Base-by-base conservation (phyloP, 1,284 basidiomycete species). In the Filobasidium uniguttulatum region DNA sequence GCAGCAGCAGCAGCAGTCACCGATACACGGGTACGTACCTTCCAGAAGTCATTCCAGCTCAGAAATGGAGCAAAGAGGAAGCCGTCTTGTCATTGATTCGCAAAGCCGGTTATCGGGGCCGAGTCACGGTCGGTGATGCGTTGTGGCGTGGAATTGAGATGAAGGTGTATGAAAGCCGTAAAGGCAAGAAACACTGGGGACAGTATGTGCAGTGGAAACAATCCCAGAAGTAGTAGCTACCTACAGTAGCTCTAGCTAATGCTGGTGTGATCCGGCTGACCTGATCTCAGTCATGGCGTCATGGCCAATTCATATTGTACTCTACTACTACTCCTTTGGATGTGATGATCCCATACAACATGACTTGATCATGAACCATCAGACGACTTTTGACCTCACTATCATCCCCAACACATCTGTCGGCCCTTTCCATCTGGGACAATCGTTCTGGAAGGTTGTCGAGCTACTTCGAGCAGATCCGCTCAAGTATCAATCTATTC, bases 1-100 rank as follows among this genome's bases (percentile, higher is more conserved):
- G n/a, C n/a, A n/a, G n/a, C n/a, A n/a, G n/a, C n/a, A n/a, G n/a
- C n/a, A n/a, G n/a, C n/a, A 44, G 51, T 25, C 58, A 77, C 50
- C 73, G 74, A 3, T 80, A 94, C 57, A 80, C 80, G 3, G 91
- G 91, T 2, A 93, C 87, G 1, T 98, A 94, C 67, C 76, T 98
- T n/a, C 93, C 93, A 3, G 83, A 97, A 54, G 83, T 98, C 47
- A 82, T 85, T 35, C 77, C 81, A 0, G 88, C 88, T 44, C 93
- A 97, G 69, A 89, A 86, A 3, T 98, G 93, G 93, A 78, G 81
- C 52, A 84, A 85, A 73, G 72, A 81, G 47, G 85, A 94, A 63
- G 82, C 93, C 1, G 73, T 98, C 37, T 82, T 91, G 59, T 87
- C 81, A 59, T 88, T 89, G 14, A 89, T 97, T 56, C 78, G 79